Evolutionary conservation across 2,329 filamentous ascomycete species (phyloP), one percentile per base, ranked within the genome.

Genomic region (Hymenoscyphus fraxineus): DNA sequence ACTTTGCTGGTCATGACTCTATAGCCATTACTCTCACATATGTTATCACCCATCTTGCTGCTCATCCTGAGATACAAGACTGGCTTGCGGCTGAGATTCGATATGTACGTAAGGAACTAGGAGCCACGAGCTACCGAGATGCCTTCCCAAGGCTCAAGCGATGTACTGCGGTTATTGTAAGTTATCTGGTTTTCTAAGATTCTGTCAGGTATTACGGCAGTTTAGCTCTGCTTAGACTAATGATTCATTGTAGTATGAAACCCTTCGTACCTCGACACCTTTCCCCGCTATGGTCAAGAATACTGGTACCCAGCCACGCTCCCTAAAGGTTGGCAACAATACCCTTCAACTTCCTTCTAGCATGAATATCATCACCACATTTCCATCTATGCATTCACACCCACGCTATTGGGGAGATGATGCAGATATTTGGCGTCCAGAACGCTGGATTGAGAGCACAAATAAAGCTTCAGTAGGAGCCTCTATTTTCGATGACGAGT

Each of bases 1-100:
- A 83, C 66, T 80, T 92, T 1, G 90, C 90, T 0, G 90, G 90
- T 16, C 89, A 93, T 75, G 90, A 93, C 76, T 92, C 90, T 1
- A 88, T 89, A 2, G 89, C 90, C 61, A 90, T 89, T 75, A 83
- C 85, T 3, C 79, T 92, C 47, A 87, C 92, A 76, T 92, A 89
- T 73, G 81, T 85, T 2, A 76, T 92, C 6, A 72, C 90, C 39
- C 81, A 85, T 69, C 83, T 93, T 4, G 90, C 89, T n/a, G 82
- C 85, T 71, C 82, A 88, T 69, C 85, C 85, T 15, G 75, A 79
- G 0, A 83, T 82, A 1, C 90, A 93, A 72, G 82, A 83, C 31
- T 80, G 79, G 10, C 77, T 93, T 3, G 89, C 92, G 69, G 77
- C 80, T 51, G 89, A 92, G 66, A 77, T 93, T 40, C 22, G 32